phyloP scores from a whole-genome alignment of 495 filamentous ascomycete species.

The Xanthoparmelia taractica region DNA sequence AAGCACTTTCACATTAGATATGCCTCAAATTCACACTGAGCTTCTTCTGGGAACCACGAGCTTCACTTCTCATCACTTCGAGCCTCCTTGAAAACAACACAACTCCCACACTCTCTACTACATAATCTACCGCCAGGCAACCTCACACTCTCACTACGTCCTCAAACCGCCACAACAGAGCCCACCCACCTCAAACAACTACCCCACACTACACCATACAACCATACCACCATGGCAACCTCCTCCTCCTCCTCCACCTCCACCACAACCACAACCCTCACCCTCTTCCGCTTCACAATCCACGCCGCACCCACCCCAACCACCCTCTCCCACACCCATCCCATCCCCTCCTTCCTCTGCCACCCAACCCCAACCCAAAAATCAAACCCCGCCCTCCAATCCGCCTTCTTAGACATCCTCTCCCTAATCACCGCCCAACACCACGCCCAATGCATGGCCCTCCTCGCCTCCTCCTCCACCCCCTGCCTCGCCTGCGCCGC shows the following conservation, averaged over 20 bases:
- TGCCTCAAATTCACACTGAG: too few species aligned
- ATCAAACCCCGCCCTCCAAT: not conserved
- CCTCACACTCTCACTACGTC: not conserved
- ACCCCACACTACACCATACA: too few species aligned
- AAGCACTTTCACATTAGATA: too few species aligned
- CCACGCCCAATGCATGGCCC: conserved; percentile 17
- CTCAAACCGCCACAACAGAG: not conserved
- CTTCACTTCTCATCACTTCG: not conserved
- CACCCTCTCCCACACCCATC: conserved; percentile 10
- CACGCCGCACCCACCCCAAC: not conserved
- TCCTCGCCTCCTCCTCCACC: conserved; percentile 8
- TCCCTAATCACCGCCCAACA: conserved; percentile 14
- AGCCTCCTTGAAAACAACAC: not conserved
- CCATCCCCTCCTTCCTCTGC: conserved; percentile 21
- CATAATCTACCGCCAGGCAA: too few species aligned
- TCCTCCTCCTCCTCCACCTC: conserved; percentile 10
- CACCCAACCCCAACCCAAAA: not conserved
- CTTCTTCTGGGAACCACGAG: not conserved
- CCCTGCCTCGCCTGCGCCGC: conserved; percentile 15
- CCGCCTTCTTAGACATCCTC: conserved; percentile 20
- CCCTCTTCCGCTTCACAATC: conserved; percentile 16
- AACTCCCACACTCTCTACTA: not conserved
- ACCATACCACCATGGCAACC: not conserved
- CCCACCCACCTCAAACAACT: not conserved
- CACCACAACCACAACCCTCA: conserved; percentile 8